Conservation (phyloP, 805 yeast species). For the Kuraishia capsulata region DNA sequence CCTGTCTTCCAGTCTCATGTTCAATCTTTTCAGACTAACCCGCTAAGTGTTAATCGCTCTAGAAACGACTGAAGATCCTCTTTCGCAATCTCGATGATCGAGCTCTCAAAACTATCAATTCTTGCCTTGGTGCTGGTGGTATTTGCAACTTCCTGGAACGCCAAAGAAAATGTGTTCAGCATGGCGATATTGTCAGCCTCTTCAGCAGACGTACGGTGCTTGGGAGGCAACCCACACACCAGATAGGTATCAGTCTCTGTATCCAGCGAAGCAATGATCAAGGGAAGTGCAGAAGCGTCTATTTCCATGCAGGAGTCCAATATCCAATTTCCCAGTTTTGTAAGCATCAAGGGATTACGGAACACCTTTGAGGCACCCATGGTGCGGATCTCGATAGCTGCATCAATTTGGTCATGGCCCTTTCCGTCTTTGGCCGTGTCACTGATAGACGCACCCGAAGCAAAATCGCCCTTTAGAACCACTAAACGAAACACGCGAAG, state of each 20-base stretch:
- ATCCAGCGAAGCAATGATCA: slow-evolving; percentile 80
- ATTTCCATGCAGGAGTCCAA: slow-evolving; percentile 82
- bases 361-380: slow-evolving; percentile 58
- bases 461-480: slow-evolving; percentile 65
- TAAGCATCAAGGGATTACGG: slow-evolving; percentile 76
- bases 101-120: slow-evolving; percentile 90
- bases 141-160: slow-evolving; percentile 81
- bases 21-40: slow-evolving; percentile 37
- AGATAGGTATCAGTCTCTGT: slow-evolving; percentile 65
- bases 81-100: slow-evolving; percentile 81
- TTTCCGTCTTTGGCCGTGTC: slow-evolving; percentile 10
- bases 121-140: slow-evolving; percentile 82
- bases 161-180: slow-evolving; percentile 78
- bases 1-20: no score
- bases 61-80: slow-evolving; percentile 85
- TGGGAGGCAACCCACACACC: slow-evolving; percentile 85
- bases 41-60: slow-evolving; percentile 74
- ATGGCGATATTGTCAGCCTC: slow-evolving; percentile 32
- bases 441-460: slow-evolving; percentile 3
- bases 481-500: slow-evolving; percentile 76
- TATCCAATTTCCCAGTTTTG: slow-evolving; percentile 85
- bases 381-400: slow-evolving; percentile 20
- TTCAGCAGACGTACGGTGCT: slow-evolving; percentile 51
- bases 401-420: slow-evolving; percentile 12
- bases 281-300: slow-evolving; percentile 60